Evolutionary conservation across 1,284 basidiomycete genomes (phyloP).

Genomic region (Ceratobasidium sp.): DNA sequence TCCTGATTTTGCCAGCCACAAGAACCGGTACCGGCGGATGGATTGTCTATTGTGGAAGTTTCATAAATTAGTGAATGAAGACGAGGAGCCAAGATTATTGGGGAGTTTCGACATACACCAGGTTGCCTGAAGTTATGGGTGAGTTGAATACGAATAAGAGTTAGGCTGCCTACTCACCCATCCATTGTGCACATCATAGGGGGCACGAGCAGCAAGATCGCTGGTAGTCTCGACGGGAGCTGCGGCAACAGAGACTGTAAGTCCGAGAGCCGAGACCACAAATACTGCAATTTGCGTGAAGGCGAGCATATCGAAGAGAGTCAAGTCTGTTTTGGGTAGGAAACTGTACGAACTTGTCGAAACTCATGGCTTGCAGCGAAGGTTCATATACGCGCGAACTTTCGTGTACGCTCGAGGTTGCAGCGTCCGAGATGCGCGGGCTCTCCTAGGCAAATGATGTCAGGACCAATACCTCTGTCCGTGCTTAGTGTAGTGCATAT

Average conservation of each 20-base stretch:
- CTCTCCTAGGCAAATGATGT: neutral
- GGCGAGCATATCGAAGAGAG: constrained; percentile 4
- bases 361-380: no score
- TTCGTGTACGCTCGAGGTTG: neutral
- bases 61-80: neutral
- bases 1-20: constrained; percentile 42
- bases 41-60: constrained; percentile 13
- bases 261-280: constrained; percentile 36
- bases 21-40: constrained; percentile 35
- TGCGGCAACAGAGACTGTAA: constrained; percentile 9
- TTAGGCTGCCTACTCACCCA: constrained; percentile 23
- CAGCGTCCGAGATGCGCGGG: neutral
- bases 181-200: constrained; percentile 40
- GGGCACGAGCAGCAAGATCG: constrained; percentile 32
- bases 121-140: constrained; percentile 14
- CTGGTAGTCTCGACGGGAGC: constrained; percentile 30
- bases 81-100: neutral
- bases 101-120: constrained; percentile 2
- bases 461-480: neutral
- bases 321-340: neutral
- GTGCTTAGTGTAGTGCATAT: no score
- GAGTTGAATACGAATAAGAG: neutral
- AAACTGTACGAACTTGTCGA: constrained; percentile 2
- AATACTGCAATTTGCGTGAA: constrained; percentile 32
- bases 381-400: constrained; percentile 9